phyloP scores from a whole-genome alignment of 768 basidiomycete species.

The Collybia mongolica region DNA sequence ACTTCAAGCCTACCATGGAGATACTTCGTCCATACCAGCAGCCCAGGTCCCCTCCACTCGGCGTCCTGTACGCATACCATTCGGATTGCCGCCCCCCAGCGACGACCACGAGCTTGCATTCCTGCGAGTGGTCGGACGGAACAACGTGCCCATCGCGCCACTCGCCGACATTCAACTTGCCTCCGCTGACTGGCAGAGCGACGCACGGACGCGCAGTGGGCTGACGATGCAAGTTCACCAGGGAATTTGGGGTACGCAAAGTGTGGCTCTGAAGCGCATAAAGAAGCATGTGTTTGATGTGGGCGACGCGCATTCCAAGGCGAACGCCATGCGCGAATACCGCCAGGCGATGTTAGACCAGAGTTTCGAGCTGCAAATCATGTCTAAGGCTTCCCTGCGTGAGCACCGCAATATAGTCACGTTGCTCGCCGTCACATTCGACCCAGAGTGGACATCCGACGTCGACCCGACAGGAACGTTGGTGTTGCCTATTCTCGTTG shows the following conservation, averaged over 20 bases:
- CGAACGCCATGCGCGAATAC: not conserved
- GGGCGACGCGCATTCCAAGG: not conserved
- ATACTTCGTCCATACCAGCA: not conserved
- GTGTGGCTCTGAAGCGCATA: conserved; percentile 1
- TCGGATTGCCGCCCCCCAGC: not conserved
- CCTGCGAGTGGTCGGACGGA: conserved; percentile 5
- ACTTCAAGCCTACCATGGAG: not conserved
- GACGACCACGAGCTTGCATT: not conserved
- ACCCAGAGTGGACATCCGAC: not conserved
- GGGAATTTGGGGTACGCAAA: not conserved
- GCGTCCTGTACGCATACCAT: not conserved
- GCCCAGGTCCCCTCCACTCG: not conserved
- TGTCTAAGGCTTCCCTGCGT: conserved; percentile 1
- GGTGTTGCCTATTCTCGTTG: conserved; percentile 1
- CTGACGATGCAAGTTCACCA: not conserved
- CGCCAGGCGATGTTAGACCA: not conserved
- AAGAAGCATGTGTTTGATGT: not conserved
- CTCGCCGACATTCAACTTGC: not conserved
- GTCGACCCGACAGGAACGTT: not conserved
- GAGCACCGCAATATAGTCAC: conserved; percentile 2
- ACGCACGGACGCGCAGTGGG: not conserved
- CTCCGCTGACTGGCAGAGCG: not conserved
- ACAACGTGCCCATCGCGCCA: not conserved
- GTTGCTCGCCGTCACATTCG: conserved; percentile 3
- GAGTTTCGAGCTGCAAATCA: conserved; percentile 4